Base-by-base conservation (phyloP, 768 basidiomycete species). In the Pisolithus marmoratus region DNA sequence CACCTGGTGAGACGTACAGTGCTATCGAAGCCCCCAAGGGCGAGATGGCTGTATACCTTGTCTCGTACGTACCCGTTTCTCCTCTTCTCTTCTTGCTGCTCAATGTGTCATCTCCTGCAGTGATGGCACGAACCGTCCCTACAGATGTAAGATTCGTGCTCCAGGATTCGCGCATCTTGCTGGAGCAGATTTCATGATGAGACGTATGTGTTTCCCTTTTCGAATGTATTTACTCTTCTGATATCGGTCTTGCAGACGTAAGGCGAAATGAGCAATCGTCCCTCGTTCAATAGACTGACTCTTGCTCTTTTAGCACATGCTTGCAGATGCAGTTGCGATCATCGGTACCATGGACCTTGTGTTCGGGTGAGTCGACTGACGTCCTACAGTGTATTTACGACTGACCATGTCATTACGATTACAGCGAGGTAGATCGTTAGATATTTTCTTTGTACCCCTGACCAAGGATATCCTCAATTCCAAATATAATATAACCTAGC, bases 321-420 rank as follows among this genome's bases (percentile, higher is more conserved):
- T 96, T 54, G 91, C 93, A 5, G 95, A 97, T 62, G 94, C 88
- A 40, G 95, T 99, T 46, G 85, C 95, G 45, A 88, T 99, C 66
- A 96, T 98, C 66, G 96, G 96, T 61, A 97, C 95, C 43, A 94
- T 96, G 94, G 92, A 96, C 76, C 81, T 95, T 57, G 94, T 96
- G 64, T 95, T 96, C 65, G 94, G 94, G 83, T 90, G 78, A 61
- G 90, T 84, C 12, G 14, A 23, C 20, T 0, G 4, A 23, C 6
- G 27, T 42, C 42, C 20, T 14, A 15, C 0, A 5, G 3, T 37
- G 12, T 9, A 7, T 11, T 9, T 17, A 14, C 1, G 34, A 34
- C 40, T 4, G 51, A 53, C 17, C 55, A 41, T 4, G 2, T 9
- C 12, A 8, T n/a, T 20, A 17, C 20, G 43, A 8, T 44, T 12